phyloP scores from a whole-genome alignment of 805 yeast genomes.

The Suhomyces sp. region DNA sequence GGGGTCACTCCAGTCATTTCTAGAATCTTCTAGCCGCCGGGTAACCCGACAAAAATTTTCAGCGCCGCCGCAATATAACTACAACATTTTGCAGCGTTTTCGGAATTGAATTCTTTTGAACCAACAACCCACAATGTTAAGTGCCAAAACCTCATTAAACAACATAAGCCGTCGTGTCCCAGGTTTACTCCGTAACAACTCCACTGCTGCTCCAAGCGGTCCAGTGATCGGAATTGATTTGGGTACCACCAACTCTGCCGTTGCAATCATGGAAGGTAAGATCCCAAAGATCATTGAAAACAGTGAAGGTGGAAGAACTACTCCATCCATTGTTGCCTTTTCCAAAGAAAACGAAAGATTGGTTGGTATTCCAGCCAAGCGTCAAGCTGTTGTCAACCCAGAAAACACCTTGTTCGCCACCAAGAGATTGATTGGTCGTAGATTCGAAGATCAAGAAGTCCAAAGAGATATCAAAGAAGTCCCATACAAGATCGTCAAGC shows the following conservation, averaged over 20 bases:
- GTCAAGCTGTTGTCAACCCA: constrained; percentile 94
- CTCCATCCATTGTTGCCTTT: constrained; percentile 95
- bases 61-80: constrained; percentile 5
- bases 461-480: constrained; percentile 85
- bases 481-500: constrained; percentile 88
- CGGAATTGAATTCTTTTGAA: not conserved
- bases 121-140: constrained; percentile 31
- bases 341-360: constrained; percentile 87
- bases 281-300: constrained; percentile 76
- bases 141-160: constrained; percentile 40
- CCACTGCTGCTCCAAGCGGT: constrained; percentile 37
- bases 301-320: constrained; percentile 61
- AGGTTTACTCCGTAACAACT: constrained; percentile 26
- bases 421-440: constrained; percentile 91
- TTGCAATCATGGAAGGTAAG: constrained; percentile 78
- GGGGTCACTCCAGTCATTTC: not conserved
- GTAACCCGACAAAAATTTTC: constrained; percentile 23
- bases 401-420: constrained; percentile 93
- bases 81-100: not conserved
- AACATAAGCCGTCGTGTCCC: constrained; percentile 37
- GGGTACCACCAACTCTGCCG: constrained; percentile 90
- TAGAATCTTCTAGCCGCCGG: constrained; percentile 14
- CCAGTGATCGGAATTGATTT: constrained; percentile 81
- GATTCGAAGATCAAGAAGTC: constrained; percentile 85
- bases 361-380: constrained; percentile 93